These are phyloP conservation scores for Cyclotella kingstonii DNA, from an alignment of 108 stramenopile species.

Conservation along the genomic window DNA sequence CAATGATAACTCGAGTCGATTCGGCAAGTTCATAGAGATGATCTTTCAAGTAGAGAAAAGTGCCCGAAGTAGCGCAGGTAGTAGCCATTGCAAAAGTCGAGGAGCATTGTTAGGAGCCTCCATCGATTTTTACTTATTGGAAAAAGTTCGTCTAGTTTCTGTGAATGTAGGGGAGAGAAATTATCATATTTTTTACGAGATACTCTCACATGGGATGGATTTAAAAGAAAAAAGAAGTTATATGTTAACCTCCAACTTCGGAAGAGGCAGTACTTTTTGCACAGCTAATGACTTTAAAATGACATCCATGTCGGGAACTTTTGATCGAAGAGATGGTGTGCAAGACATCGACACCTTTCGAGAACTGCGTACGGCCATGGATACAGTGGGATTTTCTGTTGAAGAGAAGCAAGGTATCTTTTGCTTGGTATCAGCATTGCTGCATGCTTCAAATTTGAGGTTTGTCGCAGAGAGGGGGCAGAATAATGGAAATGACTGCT, in stretches of 20 bases:
- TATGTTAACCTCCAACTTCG: slow-evolving; percentile 39
- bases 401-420: slow-evolving; percentile 58
- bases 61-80: too few relatives aligned
- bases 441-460: slow-evolving; percentile 69
- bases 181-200: slow-evolving; percentile 94
- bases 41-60: too few relatives aligned
- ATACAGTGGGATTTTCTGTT: slow-evolving; percentile 59
- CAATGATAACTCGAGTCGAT: slow-evolving; percentile 91
- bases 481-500: slow-evolving; percentile 40
- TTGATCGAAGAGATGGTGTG: slow-evolving; percentile 81
- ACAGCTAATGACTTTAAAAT: slow-evolving; percentile 66
- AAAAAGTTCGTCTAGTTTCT: slow-evolving; percentile 76
- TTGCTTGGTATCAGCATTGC: slow-evolving; percentile 54
- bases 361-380: slow-evolving; percentile 65
- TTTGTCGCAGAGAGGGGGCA: slow-evolving; percentile 33
- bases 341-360: slow-evolving; percentile 64
- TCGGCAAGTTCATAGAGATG: slow-evolving; percentile 95
- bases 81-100: slow-evolving; percentile 5
- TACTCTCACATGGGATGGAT: slow-evolving; percentile 55
- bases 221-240: slow-evolving; percentile 34
- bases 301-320: slow-evolving; percentile 73
- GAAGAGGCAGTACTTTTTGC: slow-evolving; percentile 21
- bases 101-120: slow-evolving; percentile 69
- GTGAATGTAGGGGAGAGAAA: slow-evolving; percentile 84
- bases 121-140: slow-evolving; percentile 82